Conservation (phyloP, 2,329 filamentous ascomycete species). For the Trichoderma afroharzianum region DNA sequence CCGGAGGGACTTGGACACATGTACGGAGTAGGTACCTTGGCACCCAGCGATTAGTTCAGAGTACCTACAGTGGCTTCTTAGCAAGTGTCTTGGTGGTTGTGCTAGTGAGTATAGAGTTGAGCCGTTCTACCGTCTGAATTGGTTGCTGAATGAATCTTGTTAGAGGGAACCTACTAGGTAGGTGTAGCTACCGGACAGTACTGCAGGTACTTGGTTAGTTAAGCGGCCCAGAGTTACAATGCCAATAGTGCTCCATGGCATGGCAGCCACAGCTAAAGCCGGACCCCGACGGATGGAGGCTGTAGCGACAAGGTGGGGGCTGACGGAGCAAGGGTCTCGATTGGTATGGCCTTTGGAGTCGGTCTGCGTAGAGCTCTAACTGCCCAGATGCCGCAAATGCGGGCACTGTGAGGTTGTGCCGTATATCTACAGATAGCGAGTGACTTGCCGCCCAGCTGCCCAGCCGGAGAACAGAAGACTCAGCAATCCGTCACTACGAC, state of each 20-base stretch:
- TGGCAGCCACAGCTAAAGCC: not conserved
- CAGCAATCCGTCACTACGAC: not conserved
- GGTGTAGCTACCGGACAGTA: not conserved
- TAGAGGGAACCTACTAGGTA: not conserved
- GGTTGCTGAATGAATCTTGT: not conserved
- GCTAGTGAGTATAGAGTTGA: too few relatives aligned
- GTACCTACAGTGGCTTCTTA: not conserved
- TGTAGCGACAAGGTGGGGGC: not conserved
- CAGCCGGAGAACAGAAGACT: not conserved
- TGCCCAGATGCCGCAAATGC: not conserved
- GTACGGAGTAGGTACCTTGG: not conserved
- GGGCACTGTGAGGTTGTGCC: not conserved
- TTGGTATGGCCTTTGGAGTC: not conserved
- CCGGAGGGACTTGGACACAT: not conserved
- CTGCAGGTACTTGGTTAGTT: not conserved
- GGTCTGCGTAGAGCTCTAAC: slow-evolving; percentile 5
- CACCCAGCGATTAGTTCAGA: not conserved
- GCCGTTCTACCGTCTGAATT: not conserved
- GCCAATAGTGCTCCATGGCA: not conserved
- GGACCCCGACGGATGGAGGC: not conserved
- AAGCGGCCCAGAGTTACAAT: not conserved
- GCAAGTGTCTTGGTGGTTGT: not conserved
- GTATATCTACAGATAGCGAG: not conserved
- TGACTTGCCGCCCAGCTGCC: not conserved
- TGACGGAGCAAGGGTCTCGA: slow-evolving; percentile 1